Evolutionary conservation across 2,329 filamentous ascomycete genomes (phyloP).

Genomic region (Colletotrichum tropicale): DNA sequence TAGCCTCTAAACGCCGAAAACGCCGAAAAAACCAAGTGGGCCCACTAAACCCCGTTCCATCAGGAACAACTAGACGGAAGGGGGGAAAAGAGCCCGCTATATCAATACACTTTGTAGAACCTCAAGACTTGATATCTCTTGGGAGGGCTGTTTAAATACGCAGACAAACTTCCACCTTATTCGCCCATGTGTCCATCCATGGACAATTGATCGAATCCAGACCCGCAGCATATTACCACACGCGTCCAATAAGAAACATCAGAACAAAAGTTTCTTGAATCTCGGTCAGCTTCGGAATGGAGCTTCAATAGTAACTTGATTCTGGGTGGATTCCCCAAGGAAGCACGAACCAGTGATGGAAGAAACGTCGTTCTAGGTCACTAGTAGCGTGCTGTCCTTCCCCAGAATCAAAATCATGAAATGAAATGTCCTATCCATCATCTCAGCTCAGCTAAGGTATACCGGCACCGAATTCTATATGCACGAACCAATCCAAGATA

Average conservation of each 20-base stretch:
- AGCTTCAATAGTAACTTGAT: background rate
- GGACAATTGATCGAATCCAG: too few relatives aligned
- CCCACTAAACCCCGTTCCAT: too few relatives aligned
- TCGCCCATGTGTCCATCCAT: too few relatives aligned
- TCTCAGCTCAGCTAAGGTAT: background rate
- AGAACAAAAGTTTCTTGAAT: too few relatives aligned
- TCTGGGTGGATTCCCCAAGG: background rate
- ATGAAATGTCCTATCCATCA: background rate
- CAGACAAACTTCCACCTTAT: background rate
- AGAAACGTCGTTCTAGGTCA: background rate
- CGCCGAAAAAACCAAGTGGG: too few relatives aligned
- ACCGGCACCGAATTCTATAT: background rate
- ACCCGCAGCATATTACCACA: too few relatives aligned
- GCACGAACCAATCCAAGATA: background rate
- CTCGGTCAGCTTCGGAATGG: too few relatives aligned
- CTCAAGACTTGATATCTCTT: background rate
- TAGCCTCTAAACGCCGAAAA: too few relatives aligned
- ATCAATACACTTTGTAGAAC: conserved; percentile 3
- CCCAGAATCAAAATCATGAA: background rate
- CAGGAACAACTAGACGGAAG: conserved; percentile 4
- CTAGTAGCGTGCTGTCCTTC: background rate
- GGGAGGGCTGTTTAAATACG: background rate
- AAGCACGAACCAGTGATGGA: background rate
- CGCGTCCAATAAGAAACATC: too few relatives aligned
- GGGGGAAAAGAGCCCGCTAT: background rate